Evolutionary conservation across 352 stramenopile genomes (phyloP).

Genomic region (Aphanomyces euteiches): DNA sequence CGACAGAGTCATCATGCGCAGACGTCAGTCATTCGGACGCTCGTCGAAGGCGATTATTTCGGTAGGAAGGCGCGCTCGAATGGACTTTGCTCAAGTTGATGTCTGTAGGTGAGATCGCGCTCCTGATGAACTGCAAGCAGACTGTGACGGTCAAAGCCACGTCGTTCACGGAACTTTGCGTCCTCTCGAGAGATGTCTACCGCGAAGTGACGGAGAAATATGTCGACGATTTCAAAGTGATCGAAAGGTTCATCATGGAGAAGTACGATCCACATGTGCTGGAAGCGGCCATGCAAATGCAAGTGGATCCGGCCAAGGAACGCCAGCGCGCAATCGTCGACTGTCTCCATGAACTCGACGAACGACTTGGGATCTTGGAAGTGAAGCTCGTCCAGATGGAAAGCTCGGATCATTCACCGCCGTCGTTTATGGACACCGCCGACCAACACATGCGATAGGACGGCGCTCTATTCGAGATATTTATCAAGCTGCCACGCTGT

Average conservation of each 20-base stretch:
- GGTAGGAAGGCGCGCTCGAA: constrained; percentile 22
- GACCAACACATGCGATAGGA: too few species aligned
- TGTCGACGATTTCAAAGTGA: constrained; percentile 70
- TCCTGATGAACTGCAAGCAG: constrained; percentile 82
- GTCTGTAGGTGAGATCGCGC: constrained; percentile 55
- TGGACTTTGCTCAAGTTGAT: neutral
- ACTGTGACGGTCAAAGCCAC: constrained; percentile 67
- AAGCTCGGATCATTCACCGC: neutral
- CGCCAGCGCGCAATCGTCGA: constrained; percentile 8
- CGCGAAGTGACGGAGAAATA: constrained; percentile 72
- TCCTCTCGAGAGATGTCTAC: constrained; percentile 67
- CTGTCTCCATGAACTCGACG: constrained; percentile 14
- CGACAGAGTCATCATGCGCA: neutral
- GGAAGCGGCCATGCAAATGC: constrained; percentile 59
- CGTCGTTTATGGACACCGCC: too few species aligned
- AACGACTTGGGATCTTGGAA: constrained; percentile 13
- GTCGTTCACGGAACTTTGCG: constrained; percentile 71
- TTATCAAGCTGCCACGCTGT: too few species aligned
- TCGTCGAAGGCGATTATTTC: constrained; percentile 74
- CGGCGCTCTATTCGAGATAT: too few species aligned
- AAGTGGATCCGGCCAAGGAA: constrained; percentile 11
- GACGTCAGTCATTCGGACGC: neutral
- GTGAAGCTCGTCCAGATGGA: constrained; percentile 4
- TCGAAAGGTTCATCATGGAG: constrained; percentile 84
- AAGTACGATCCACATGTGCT: constrained; percentile 78